Evolutionary conservation across 306 rosid species (phyloP), one percentile per base, ranked within the genome.

Genomic region (Datisca glomerata): DNA sequence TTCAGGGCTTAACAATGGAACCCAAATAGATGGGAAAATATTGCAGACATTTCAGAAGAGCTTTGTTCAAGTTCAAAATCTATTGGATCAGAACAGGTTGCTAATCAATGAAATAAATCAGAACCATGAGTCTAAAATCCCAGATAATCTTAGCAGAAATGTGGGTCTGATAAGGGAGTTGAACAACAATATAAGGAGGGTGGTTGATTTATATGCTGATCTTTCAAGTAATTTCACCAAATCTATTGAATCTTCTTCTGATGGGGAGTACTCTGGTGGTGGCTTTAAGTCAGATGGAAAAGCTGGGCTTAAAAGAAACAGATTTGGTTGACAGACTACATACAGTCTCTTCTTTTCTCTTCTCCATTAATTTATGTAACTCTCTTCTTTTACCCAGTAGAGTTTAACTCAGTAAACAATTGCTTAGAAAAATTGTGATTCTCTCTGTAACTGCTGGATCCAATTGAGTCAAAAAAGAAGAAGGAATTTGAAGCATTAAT

Each of bases 81-180:
- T 89, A 37, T 59, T 89, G 70, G 98, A 89, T 69, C 93, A 89
- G 61, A 89, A 89, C 62, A 69, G 89, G 74, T 38, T 89, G 34
- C 86, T 89, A 27, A 89, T 89, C 67, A 89, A 71, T 36, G 86
- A 89, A 78, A 89, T 89, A 65, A 89, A 89, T 78, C 95, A 89
- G 59, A 89, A 89, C 57, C 98, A 89, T 2, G 98, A 89, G 60
- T 89, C 98, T 16, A 89, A 78, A 59, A 61, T 80, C 38, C 91
- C 98, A 12, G 93, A 89, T 73, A 84, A 89, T 47, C 73, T 89
- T 11, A 80, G 67, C 74, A 67, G 93, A 56, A 89, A 89, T 64
- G 93, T 84, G 66, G 86, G 84, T 19, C 70, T 89, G 40, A 89
- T 89, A 45, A 67, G 71, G 60, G 98, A 89, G 74, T 80, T 89